Base-by-base conservation (phyloP, 179 eudicot genomes). In the Beta macrorhiza region DNA sequence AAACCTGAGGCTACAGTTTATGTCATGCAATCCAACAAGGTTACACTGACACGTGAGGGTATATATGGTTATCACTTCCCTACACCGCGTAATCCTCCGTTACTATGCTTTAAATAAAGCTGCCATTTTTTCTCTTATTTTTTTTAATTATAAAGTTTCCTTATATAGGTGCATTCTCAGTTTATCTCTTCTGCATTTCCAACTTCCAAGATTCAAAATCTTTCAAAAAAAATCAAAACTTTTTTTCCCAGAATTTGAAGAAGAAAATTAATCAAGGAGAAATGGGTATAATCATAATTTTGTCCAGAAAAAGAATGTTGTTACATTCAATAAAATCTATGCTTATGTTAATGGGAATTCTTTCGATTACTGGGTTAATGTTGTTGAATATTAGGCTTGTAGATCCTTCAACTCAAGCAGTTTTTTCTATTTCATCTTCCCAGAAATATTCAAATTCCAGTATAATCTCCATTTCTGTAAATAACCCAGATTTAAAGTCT, bases 381-480 rank as follows among this genome's bases (percentile, higher is more conserved):
- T 22, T 85, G 20, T 75, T 87, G 7, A 80, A 83, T 83, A 77
- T 87, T 29, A 87, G 56, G 78, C 77, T 81, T 22, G 85, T 83
- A 57, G 86, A 84, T 78, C 87, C 86, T 57, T 75, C 87, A 15
- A 49, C 80, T 65, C 74, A 83, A 51, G 62, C 55, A 12, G 83
- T 84, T 29, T 81, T 86, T 59, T 55, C 67, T 0, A 44, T 78
- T 5, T 44, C 69, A 53, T 67, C 77, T 74, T 72, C 82, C 65
- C 67, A 81, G 45, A 67, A 81, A 68, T 19, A 68, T 22, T 58
- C 77, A 47, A 81, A 86, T 78, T 80, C 86, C 5, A 67, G 70
- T 25, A 32, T 81, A 17, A 85, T 79, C 2, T 82, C 87, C 1
- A 76, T 83, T 81, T 78, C 86, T 81, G 79, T 64, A 2, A 57